Evolutionary conservation across 805 yeast species (phyloP).

Genomic region (Lipomyces orientalis): DNA sequence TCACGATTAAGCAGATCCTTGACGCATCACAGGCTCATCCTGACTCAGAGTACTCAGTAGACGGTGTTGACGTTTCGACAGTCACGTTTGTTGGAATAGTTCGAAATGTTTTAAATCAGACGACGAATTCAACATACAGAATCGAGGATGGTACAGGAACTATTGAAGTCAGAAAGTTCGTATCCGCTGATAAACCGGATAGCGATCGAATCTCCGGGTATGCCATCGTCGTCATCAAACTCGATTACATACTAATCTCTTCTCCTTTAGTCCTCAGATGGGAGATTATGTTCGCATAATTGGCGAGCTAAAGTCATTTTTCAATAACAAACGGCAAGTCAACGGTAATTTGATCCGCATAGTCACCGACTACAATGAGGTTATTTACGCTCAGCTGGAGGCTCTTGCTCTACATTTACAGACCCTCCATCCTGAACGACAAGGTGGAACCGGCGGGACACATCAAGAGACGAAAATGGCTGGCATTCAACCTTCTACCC

Average conservation of each 20-base stretch:
- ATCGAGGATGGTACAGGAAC: slow-evolving; percentile 74
- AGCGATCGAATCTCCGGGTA: neutral
- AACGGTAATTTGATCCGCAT: slow-evolving; percentile 57
- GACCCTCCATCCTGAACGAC: neutral
- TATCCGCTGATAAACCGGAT: slow-evolving; percentile 44
- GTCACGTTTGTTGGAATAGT: slow-evolving; percentile 63
- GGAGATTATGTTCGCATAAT: slow-evolving; percentile 57
- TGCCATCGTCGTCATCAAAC: neutral
- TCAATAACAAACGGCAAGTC: slow-evolving; percentile 55
- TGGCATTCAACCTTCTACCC: slow-evolving; percentile 5
- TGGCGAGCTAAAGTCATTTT: slow-evolving; percentile 54
- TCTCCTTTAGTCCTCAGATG: slow-evolving; percentile 30
- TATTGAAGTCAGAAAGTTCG: slow-evolving; percentile 61
- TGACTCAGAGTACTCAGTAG: slow-evolving; percentile 60
- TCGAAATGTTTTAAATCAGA: slow-evolving; percentile 53
- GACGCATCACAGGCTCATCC: slow-evolving; percentile 58
- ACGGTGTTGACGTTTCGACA: slow-evolving; percentile 51
- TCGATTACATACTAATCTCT: neutral
- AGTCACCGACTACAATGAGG: slow-evolving; percentile 62
- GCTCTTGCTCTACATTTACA: slow-evolving; percentile 46
- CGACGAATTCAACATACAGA: slow-evolving; percentile 54
- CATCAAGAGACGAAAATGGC: neutral
- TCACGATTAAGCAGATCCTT: slow-evolving; percentile 66
- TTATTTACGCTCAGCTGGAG: slow-evolving; percentile 64
- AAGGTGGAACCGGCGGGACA: neutral